Percentiles rank a stretch among this genome's conserved stretches.
Evolutionary conservation across 768 basidiomycete genomes (phyloP).

Genomic region (Boletus fagicola): DNA sequence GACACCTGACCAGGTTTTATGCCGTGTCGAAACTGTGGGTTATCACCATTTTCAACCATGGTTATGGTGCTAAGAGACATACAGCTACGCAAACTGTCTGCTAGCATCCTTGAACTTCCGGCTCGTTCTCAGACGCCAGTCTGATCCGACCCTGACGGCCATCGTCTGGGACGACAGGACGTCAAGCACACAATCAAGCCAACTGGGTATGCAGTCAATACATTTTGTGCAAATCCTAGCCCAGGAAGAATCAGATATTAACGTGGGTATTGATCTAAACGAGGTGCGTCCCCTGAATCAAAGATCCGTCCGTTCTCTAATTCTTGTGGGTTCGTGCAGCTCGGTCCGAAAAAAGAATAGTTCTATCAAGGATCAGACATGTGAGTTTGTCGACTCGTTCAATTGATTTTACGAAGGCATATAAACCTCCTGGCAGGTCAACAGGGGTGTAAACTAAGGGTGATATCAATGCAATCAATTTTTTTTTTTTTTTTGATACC

Average conservation of each 20-base stretch:
- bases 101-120: conserved; percentile 13
- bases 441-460: background rate
- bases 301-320: background rate
- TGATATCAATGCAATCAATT: too few relatives aligned
- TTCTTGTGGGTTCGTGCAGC: background rate
- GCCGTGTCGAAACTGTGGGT: too few relatives aligned
- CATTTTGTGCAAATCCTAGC: background rate
- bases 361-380: background rate
- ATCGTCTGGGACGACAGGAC: background rate
- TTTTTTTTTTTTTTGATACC: too few relatives aligned
- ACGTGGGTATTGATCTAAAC: background rate
- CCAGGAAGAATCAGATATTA: background rate
- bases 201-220: too few relatives aligned
- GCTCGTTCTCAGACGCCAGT: background rate
- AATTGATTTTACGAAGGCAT: background rate
- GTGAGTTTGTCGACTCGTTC: background rate
- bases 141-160: background rate
- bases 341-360: background rate
- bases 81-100: conserved; percentile 16
- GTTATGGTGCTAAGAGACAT: background rate
- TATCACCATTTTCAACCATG: background rate
- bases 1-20: too few relatives aligned
- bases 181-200: background rate
- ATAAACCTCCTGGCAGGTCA: background rate
- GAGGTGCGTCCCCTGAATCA: background rate